These are phyloP conservation scores for Phytophthora vignae DNA, from an alignment of 352 stramenopile genomes.

Conservation along the genomic window DNA sequence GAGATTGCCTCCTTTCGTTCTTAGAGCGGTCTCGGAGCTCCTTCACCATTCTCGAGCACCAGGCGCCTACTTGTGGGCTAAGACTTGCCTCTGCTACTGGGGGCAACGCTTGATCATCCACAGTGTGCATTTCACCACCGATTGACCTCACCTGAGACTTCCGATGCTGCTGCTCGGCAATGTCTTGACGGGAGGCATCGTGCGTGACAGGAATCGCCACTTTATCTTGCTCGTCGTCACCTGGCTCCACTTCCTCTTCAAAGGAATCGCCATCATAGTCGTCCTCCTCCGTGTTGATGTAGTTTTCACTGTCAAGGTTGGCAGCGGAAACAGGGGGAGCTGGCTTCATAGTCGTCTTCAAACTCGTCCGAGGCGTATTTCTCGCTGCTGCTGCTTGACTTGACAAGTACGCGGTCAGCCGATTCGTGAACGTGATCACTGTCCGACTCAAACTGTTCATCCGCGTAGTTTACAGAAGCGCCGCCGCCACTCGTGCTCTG, in stretches of 20 bases:
- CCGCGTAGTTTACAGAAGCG: conserved; percentile 7
- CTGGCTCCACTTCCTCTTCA: conserved; percentile 13
- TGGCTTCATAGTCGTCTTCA: conserved; percentile 24
- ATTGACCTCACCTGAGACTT: not conserved
- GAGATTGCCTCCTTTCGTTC: not conserved
- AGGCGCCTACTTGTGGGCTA: conserved; percentile 7
- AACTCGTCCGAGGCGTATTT: conserved; percentile 27
- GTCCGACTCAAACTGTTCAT: conserved; percentile 33
- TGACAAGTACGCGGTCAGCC: not conserved
- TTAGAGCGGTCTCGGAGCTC: not conserved
- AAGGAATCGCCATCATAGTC: conserved; percentile 27
- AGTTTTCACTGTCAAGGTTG: not conserved
- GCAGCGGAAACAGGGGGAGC: not conserved
- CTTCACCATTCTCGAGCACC: conserved; percentile 24
- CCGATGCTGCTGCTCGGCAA: not conserved
- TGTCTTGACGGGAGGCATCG: no score
- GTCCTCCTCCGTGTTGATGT: not conserved
- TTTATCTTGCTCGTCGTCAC: not conserved
- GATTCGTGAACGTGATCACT: conserved; percentile 4
- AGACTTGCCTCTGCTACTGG: not conserved
- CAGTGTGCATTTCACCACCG: not conserved
- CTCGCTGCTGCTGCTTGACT: conserved; percentile 10
- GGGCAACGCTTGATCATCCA: not conserved
- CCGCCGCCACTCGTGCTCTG: not conserved
- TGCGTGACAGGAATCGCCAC: no score